Percentiles rank a stretch among this genome's conserved stretches.
Evolutionary conservation across 1,139 yeast species (phyloP).

Genomic region (Candida smagusa): DNA sequence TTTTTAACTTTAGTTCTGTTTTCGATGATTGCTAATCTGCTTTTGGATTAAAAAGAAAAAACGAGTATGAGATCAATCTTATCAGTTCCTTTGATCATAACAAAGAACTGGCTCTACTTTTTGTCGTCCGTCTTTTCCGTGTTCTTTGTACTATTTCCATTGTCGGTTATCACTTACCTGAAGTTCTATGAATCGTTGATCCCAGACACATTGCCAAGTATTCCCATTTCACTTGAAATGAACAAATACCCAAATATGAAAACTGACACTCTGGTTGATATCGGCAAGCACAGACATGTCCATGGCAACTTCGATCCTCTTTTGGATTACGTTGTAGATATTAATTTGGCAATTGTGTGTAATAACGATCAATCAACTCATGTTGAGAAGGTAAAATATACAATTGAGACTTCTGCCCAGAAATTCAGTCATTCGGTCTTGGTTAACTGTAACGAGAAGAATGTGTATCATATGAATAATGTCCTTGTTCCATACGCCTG

Average conservation of each 20-base stretch:
- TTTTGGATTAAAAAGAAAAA: neutral
- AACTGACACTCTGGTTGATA: conserved; percentile 9
- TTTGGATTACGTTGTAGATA: conserved; percentile 15
- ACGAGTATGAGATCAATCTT: neutral
- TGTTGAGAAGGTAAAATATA: conserved; percentile 10
- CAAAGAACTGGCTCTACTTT: conserved; percentile 11
- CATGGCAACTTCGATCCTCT: conserved; percentile 11
- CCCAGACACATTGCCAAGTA: conserved; percentile 26
- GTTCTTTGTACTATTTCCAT: conserved; percentile 30
- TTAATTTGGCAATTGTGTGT: conserved; percentile 32
- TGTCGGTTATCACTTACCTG: conserved; percentile 34
- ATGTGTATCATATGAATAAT: conserved; percentile 28
- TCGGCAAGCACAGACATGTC: conserved; percentile 11
- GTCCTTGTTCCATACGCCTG: conserved; percentile 34
- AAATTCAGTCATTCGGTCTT: conserved; percentile 11
- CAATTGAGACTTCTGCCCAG: conserved; percentile 2
- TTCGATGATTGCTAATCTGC: too few species aligned
- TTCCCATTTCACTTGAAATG: conserved; percentile 24
- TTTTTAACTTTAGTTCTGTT: too few species aligned
- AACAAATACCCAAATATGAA: conserved; percentile 19
- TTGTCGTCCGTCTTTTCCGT: conserved; percentile 10
- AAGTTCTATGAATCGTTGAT: conserved; percentile 34
- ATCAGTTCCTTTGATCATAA: conserved; percentile 7
- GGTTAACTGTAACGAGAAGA: conserved; percentile 30
- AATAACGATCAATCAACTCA: conserved; percentile 12